A percentile compares a stretch with the other conserved stretches of the same genome.
These are phyloP conservation scores for Candida chauliodis DNA, from an alignment of 805 yeast genomes.

Conservation along the genomic window DNA sequence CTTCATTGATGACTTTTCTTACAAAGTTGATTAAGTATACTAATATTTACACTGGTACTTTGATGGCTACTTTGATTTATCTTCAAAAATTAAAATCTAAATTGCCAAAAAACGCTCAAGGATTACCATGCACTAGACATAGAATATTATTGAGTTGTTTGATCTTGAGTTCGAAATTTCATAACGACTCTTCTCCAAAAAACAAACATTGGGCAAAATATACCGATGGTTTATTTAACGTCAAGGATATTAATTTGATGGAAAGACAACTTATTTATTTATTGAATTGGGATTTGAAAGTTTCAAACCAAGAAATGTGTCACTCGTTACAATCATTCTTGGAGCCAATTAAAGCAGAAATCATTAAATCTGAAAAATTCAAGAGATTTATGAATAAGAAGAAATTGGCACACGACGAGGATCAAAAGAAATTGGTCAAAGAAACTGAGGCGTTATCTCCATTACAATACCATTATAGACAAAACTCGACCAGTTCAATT, in stretches of 20 bases:
- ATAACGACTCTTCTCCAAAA: slow-evolving; percentile 76
- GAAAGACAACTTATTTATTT: slow-evolving; percentile 70
- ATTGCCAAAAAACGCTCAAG: slow-evolving; percentile 69
- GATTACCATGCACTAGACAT: slow-evolving; percentile 77
- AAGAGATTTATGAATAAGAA: slow-evolving; percentile 1
- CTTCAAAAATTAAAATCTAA: slow-evolving; percentile 57
- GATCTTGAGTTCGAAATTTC: slow-evolving; percentile 68
- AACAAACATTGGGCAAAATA: slow-evolving; percentile 77
- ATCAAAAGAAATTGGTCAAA: slow-evolving; percentile 13
- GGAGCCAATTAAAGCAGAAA: slow-evolving; percentile 46
- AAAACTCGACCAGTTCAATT: slow-evolving; percentile 16
- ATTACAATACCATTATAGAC: slow-evolving; percentile 15
- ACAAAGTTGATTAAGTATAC: slow-evolving; percentile 69
- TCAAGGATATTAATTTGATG: slow-evolving; percentile 73
- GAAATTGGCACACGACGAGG: slow-evolving; percentile 7
- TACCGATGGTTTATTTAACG: slow-evolving; percentile 67
- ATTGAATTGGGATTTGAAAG: slow-evolving; percentile 66
- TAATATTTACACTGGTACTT: slow-evolving; percentile 76
- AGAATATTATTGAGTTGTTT: slow-evolving; percentile 72
- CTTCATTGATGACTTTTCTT: slow-evolving; percentile 73
- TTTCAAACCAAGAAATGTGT: slow-evolving; percentile 43
- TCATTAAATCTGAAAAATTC: slow-evolving; percentile 28
- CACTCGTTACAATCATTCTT: slow-evolving; percentile 42
- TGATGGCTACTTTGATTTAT: slow-evolving; percentile 69
- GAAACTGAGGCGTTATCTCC: slow-evolving; percentile 13